Percentiles rank a stretch among this genome's conserved stretches.
phyloP scores from a whole-genome alignment of 805 yeast genomes.

The Lachancea cidri region DNA sequence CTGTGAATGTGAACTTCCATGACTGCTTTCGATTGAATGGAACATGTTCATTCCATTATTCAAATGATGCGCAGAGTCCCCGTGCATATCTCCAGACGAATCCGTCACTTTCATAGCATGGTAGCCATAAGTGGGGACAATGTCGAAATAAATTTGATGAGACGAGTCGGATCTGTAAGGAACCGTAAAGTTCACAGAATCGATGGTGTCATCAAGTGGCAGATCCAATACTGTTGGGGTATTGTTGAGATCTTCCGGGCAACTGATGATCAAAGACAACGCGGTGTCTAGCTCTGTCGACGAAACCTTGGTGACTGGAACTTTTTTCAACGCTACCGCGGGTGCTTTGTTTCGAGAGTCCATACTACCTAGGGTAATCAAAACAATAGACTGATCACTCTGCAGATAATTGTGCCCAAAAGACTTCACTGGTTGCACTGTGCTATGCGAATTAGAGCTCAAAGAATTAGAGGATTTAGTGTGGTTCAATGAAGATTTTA shows the following conservation, averaged over 20 bases:
- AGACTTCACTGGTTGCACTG: constrained; percentile 57
- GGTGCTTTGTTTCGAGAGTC: constrained; percentile 56
- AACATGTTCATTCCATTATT: background rate
- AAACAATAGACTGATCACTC: constrained; percentile 59
- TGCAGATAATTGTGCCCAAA: constrained; percentile 78
- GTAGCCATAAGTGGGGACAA: constrained; percentile 80
- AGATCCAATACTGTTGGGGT: constrained; percentile 66
- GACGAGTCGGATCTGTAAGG: constrained; percentile 44
- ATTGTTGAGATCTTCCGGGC: constrained; percentile 37
- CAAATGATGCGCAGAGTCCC: background rate
- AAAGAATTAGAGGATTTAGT: background rate
- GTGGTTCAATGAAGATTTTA: constrained; percentile 5
- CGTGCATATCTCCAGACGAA: constrained; percentile 1
- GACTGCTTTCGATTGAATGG: background rate
- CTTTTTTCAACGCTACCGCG: constrained; percentile 64
- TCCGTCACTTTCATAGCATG: constrained; percentile 16
- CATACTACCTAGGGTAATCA: constrained; percentile 82
- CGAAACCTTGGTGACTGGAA: constrained; percentile 70
- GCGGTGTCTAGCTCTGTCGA: constrained; percentile 89
- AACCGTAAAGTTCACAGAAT: constrained; percentile 69
- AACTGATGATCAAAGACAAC: constrained; percentile 59
- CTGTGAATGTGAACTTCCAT: constrained; percentile 1
- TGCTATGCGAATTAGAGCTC: background rate
- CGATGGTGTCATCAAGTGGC: constrained; percentile 73
- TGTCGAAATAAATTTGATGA: constrained; percentile 67